phyloP scores from a whole-genome alignment of 768 basidiomycete species.

The Termitomyces sp. region DNA sequence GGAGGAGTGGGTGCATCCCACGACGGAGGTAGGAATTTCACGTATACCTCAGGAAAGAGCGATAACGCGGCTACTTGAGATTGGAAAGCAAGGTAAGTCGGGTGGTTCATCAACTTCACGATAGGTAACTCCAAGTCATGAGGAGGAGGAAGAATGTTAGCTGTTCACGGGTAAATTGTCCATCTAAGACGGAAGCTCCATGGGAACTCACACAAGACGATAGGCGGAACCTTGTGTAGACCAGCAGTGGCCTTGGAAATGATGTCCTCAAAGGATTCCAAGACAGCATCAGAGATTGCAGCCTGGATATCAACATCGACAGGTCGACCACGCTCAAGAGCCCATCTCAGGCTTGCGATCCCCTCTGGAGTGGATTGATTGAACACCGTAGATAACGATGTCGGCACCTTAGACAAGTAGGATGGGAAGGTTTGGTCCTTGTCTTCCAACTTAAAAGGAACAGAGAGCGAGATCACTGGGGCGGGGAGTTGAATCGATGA shows the following conservation, averaged over 20 bases:
- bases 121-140: slow-evolving; percentile 69
- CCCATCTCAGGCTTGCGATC: slow-evolving; percentile 62
- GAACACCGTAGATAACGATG: slow-evolving; percentile 60
- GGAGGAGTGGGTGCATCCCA: slow-evolving; percentile 66
- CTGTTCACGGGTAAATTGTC: slow-evolving; percentile 34
- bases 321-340: slow-evolving; percentile 56
- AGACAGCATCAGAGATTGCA: slow-evolving; percentile 49
- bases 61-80: slow-evolving; percentile 71
- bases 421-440: slow-evolving; percentile 38
- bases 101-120: slow-evolving; percentile 78
- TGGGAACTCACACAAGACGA: slow-evolving; percentile 62
- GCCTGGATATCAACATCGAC: slow-evolving; percentile 72
- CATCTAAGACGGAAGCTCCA: slow-evolving; percentile 4
- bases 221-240: slow-evolving; percentile 45
- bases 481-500: slow-evolving; percentile 9
- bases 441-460: slow-evolving; percentile 61
- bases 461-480: slow-evolving; percentile 53
- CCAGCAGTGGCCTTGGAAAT: slow-evolving; percentile 59
- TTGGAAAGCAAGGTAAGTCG: slow-evolving; percentile 71
- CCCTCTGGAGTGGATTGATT: slow-evolving; percentile 45
- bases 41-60: slow-evolving; percentile 64
- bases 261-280: slow-evolving; percentile 70
- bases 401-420: slow-evolving; percentile 40
- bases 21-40: slow-evolving; percentile 76
- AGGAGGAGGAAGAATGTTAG: slow-evolving; percentile 79